Base-by-base conservation (phyloP, 192 early-diverging fungal species). In the Mortierella hygrophila region DNA sequence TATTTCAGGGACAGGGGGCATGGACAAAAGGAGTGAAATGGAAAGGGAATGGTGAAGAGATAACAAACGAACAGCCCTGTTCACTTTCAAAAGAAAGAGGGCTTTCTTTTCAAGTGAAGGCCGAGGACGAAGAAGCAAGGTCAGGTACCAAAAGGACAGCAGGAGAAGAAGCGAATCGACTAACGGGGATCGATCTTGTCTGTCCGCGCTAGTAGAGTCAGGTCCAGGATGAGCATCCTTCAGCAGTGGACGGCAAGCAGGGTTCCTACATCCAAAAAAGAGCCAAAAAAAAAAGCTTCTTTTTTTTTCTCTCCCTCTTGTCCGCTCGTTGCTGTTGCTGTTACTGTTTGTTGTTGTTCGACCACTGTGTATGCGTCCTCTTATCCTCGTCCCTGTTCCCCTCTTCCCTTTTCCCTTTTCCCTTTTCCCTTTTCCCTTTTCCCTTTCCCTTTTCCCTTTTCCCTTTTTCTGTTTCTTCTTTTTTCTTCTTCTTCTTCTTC, bases 371-470 rank as follows among this genome's bases (percentile, higher is more conserved):
- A 23, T 46, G 15, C 46, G 35, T 44, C 71, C 46, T 20, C 71
- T 47, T 40, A 21, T 32, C 71, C 26, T 29, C 5, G 11, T 42
- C n/a, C 70, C 38, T 20, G 2, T n/a, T 72, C 20, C 42, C 37
- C 26, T 72, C 6, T 72, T 72, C 15, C 47, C 69, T 71, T 78
- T 52, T 42, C 42, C 37, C 26, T 72, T 72, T 72, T 72, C 35
- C 47, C 52, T 79, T 79, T 54, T 26, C 23, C 55, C 23, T 13
- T 42, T 46, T 55, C 26, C 29, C 18, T 16, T 41, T 42, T 13
- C 47, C 29, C 2, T 32, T 15, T 41, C 23, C 32, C 16, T 75
- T 23, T 26, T 32, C 26, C 32, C 32, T 49, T 75, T 20, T 26
- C 37, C 41, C 20, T 60, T 26, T 60, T 37, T 13, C 57, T 35